phyloP scores from a whole-genome alignment of 805 yeast genomes.

The Candida incommunis region DNA sequence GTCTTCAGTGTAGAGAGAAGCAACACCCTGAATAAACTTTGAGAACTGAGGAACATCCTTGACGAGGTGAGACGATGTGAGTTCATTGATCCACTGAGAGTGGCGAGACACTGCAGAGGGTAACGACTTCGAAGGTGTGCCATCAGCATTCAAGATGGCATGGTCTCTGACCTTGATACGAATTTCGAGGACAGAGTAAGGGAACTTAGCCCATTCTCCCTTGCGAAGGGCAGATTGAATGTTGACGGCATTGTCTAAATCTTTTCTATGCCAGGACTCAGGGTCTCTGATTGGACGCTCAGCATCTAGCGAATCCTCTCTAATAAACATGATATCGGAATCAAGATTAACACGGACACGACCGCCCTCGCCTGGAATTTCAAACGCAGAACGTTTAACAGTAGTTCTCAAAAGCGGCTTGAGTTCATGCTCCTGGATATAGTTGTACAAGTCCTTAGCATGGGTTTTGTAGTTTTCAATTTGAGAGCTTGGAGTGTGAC shows the following conservation, averaged over 20 bases:
- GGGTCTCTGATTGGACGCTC: slow-evolving; percentile 87
- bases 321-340: slow-evolving; percentile 70
- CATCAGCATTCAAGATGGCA: slow-evolving; percentile 15
- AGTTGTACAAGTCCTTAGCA: slow-evolving; percentile 45
- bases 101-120: slow-evolving; percentile 8
- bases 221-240: slow-evolving; percentile 66
- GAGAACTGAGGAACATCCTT: slow-evolving; percentile 92
- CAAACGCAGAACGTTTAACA: slow-evolving; percentile 89
- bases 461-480: slow-evolving; percentile 39
- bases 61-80: slow-evolving; percentile 69
- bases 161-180: slow-evolving; percentile 37
- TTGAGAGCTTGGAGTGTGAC: slow-evolving; percentile 38
- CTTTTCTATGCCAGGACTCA: slow-evolving; percentile 78
- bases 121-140: slow-evolving; percentile 21
- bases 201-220: slow-evolving; percentile 76
- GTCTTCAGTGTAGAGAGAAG: slow-evolving; percentile 75
- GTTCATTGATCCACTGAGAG: slow-evolving; percentile 65
- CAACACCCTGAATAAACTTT: slow-evolving; percentile 85
- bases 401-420: slow-evolving; percentile 81
- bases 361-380: slow-evolving; percentile 87
- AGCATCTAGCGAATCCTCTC: slow-evolving; percentile 81
- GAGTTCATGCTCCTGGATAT: slow-evolving; percentile 48
- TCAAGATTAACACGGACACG: slow-evolving; percentile 82
- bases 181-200: slow-evolving; percentile 68
- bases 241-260: slow-evolving; percentile 60